These are phyloP conservation scores for Penicillium pulvis DNA, from an alignment of 495 filamentous ascomycete genomes.

Conservation along the genomic window DNA sequence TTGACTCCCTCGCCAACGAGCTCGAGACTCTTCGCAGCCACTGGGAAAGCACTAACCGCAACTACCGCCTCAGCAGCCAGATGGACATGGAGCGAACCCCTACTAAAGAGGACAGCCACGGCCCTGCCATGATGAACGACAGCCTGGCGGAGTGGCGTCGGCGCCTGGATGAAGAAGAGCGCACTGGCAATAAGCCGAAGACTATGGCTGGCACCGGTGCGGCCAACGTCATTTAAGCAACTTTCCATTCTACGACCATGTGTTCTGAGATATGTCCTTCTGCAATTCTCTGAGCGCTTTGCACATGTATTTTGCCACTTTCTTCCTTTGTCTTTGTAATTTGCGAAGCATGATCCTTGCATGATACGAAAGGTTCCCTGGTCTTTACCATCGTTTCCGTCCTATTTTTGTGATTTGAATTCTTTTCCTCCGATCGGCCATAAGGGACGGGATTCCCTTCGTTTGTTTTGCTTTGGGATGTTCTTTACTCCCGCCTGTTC, in stretches of 20 bases:
- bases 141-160: constrained; percentile 76
- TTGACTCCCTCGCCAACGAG: constrained; percentile 89
- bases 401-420: constrained; percentile 9
- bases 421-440: constrained; percentile 7
- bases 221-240: constrained; percentile 42
- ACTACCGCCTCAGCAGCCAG: constrained; percentile 79
- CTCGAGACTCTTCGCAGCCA: constrained; percentile 84
- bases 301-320: constrained; percentile 19
- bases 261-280: constrained; percentile 30
- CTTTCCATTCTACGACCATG: constrained; percentile 23
- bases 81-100: constrained; percentile 81
- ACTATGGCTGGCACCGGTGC: constrained; percentile 26
- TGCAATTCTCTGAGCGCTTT: constrained; percentile 28
- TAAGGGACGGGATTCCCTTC: constrained; percentile 26
- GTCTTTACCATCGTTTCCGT: constrained; percentile 12
- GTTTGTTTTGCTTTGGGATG: constrained; percentile 19
- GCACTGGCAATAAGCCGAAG: constrained; percentile 32
- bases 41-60: constrained; percentile 95
- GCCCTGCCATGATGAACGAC: constrained; percentile 56
- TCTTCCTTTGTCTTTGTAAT: constrained; percentile 14
- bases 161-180: constrained; percentile 66
- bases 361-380: constrained; percentile 21
- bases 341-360: constrained; percentile 25
- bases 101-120: constrained; percentile 53
- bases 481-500: constrained; percentile 1